A percentile compares a stretch with the other conserved stretches of the same genome.
phyloP scores from a whole-genome alignment of 73 alveolate species.

The Effrenium voratum region DNA sequence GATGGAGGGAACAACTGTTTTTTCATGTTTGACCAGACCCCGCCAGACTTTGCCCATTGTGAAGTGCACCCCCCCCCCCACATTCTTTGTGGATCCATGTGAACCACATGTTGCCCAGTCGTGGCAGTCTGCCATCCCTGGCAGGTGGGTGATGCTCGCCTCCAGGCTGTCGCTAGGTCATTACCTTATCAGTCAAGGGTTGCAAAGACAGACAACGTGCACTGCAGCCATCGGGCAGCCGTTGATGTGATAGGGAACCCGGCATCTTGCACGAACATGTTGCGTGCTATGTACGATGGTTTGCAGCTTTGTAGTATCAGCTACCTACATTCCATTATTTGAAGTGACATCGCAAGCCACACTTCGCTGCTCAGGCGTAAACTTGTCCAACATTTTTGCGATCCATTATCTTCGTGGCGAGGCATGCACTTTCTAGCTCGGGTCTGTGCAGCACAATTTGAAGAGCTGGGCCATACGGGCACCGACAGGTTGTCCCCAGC shows the following conservation, averaged over 20 bases:
- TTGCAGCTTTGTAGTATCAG: too few relatives aligned
- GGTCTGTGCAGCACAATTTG: neutral
- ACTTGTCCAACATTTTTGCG: conserved; percentile 49
- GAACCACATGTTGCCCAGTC: too few relatives aligned
- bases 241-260: too few relatives aligned
- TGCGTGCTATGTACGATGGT: neutral
- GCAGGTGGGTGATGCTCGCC: conserved; percentile 34
- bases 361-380: neutral
- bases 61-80: too few relatives aligned
- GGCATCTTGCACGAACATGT: neutral
- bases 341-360: too few relatives aligned
- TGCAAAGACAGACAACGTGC: too few relatives aligned
- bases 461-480: neutral
- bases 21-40: too few relatives aligned
- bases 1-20: too few relatives aligned
- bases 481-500: neutral
- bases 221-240: too few relatives aligned
- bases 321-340: too few relatives aligned
- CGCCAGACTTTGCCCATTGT: too few relatives aligned
- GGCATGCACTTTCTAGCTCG: neutral
- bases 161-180: conserved; percentile 14
- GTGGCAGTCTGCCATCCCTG: neutral
- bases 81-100: too few relatives aligned
- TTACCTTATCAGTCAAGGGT: neutral
- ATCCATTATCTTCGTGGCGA: conserved; percentile 46